Conservation (phyloP, 345 rosid genomes). For the Eucalyptus globulus region DNA sequence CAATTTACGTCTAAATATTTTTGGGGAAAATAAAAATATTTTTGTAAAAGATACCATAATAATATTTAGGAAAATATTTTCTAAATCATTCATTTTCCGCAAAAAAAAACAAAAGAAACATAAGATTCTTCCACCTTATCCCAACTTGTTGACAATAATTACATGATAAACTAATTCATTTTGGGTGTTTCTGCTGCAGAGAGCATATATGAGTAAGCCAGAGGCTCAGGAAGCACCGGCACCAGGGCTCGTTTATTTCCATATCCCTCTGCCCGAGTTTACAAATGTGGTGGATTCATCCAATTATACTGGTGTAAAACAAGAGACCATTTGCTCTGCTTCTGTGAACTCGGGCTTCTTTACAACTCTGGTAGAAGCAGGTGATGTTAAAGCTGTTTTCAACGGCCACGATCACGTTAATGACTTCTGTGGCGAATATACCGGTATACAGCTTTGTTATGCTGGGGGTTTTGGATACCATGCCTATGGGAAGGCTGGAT, state of each 20-base stretch:
- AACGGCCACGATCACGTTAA: conserved; percentile 83
- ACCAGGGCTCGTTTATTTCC: conserved; percentile 78
- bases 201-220: conserved; percentile 44
- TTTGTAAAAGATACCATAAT: no score
- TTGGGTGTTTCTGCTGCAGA: conserved; percentile 18
- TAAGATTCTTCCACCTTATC: background rate
- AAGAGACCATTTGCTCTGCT: conserved; percentile 58
- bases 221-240: conserved; percentile 49
- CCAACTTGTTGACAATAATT: background rate
- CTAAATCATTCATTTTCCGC: no score
- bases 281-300: conserved; percentile 36
- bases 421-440: conserved; percentile 69
- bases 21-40: no score
- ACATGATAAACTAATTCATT: background rate
- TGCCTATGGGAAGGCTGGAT: conserved; percentile 89
- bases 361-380: conserved; percentile 61
- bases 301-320: conserved; percentile 58
- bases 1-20: no score
- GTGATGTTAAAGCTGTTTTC: conserved; percentile 85
- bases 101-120: rapidly evolving
- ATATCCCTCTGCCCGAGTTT: conserved; percentile 87
- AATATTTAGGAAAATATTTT: no score
- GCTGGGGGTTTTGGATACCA: conserved; percentile 97
- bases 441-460: conserved; percentile 76
- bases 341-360: conserved; percentile 83